Base-by-base conservation (phyloP, 2,329 filamentous ascomycete genomes). In the Calonectria multiphialidica region DNA sequence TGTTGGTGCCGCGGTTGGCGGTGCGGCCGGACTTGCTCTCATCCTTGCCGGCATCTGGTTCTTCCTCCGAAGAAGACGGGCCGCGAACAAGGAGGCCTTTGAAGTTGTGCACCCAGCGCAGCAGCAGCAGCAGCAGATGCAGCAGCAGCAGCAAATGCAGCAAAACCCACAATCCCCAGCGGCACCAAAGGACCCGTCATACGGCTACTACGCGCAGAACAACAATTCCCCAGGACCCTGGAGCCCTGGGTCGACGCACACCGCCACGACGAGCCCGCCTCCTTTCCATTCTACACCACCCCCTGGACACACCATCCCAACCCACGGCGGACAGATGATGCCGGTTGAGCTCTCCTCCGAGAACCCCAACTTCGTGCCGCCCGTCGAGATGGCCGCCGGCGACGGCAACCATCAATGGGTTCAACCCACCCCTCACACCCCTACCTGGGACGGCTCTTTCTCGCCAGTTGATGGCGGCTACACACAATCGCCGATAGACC, bases 1-100 rank as follows among this genome's bases (percentile, higher is more conserved):
- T 53, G 82, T 79, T 4, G 87, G 87, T 21, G 87, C 88, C 44
- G 84, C 82, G 4, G 78, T 87, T 15, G 87, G 84, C 6, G 81
- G 82, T 35, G 81, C 73, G 0, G 77, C 79, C 9, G 81, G 74
- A 1, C 66, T 84, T 1, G 49, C 85, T 25, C 75, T 77, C 1
- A 53, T 81, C 7, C 44, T 82, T 2, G 23, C 80, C 10, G 80
- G 77, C 33, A 67, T 71, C 25, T 83, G 80, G 68, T 81, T 80
- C 59, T 74, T 85, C 50, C 47, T 84, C 37, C 81, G 82, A 35
- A 80, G 7, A 76, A 40, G 74, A 74, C 35, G 35, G 13, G 7
- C 35, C 12, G 35, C 35, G 12, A 61, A 71, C 15, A 45, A 21
- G 42, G 44, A 44, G 37, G 23, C 57, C 16, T 25, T 35, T 33